Evolutionary conservation across 1,284 basidiomycete genomes (phyloP).

Genomic region (Caloboletus firmus): DNA sequence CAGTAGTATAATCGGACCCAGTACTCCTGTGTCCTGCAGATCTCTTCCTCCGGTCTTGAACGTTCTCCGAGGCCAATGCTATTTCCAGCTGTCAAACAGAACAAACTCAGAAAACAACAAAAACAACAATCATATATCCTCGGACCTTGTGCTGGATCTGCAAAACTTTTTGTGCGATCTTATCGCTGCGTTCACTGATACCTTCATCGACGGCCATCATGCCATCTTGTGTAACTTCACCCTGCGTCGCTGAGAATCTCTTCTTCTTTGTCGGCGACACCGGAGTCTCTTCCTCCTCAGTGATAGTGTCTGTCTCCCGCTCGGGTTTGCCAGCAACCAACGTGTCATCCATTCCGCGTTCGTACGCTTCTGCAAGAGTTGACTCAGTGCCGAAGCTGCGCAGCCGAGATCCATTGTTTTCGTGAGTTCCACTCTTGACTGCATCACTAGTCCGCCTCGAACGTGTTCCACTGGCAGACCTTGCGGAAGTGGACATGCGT

Average conservation of each 20-base stretch:
- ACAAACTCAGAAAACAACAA: constrained; percentile 5
- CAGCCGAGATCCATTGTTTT: constrained; percentile 37
- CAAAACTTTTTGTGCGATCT: constrained; percentile 77
- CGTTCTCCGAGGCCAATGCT: constrained; percentile 61
- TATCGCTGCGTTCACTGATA: constrained; percentile 78
- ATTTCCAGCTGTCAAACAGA: constrained; percentile 57
- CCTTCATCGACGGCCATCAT: constrained; percentile 82
- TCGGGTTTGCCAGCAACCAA: constrained; percentile 40
- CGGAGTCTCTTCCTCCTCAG: constrained; percentile 53
- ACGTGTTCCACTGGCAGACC: constrained; percentile 49
- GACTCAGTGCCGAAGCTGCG: constrained; percentile 74
- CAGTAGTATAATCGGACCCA: constrained; percentile 32
- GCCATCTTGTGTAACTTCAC: constrained; percentile 64
- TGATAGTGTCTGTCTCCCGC: constrained; percentile 49
- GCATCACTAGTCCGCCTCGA: constrained; percentile 61
- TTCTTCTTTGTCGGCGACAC: constrained; percentile 56
- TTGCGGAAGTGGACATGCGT: constrained; percentile 41
- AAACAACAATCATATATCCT: constrained; percentile 3
- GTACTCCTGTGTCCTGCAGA: constrained; percentile 25
- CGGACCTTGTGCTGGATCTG: constrained; percentile 81
- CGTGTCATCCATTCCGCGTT: constrained; percentile 42
- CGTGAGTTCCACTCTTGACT: constrained; percentile 37
- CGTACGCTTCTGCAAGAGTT: constrained; percentile 67
- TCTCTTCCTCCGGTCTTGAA: constrained; percentile 43
- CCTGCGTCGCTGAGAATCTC: constrained; percentile 67